phyloP scores from a whole-genome alignment of 768 basidiomycete genomes.

The Leccinum disarticulatum region DNA sequence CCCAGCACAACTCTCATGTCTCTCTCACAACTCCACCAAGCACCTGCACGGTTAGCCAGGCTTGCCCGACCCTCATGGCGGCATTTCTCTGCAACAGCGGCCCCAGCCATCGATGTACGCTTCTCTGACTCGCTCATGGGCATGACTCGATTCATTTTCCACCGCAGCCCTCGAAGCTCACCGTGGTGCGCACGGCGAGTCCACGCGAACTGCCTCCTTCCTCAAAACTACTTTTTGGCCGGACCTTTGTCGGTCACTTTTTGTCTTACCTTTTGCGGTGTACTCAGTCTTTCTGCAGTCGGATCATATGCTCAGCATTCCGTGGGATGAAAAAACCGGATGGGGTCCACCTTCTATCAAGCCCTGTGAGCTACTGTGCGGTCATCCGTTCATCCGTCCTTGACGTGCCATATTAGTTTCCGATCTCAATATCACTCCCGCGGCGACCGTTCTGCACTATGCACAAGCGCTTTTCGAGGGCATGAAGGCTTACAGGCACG shows the following conservation, averaged over 20 bases:
- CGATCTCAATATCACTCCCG: slow-evolving; percentile 25
- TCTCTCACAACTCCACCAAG: slow-evolving; percentile 9
- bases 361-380: slow-evolving; percentile 61
- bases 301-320: slow-evolving; percentile 84
- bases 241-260: slow-evolving; percentile 64
- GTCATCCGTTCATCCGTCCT: background rate
- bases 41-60: slow-evolving; percentile 13
- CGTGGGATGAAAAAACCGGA: slow-evolving; percentile 67
- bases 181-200: slow-evolving; percentile 45
- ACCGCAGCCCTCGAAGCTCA: slow-evolving; percentile 51
- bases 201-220: slow-evolving; percentile 66
- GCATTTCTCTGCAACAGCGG: slow-evolving; percentile 13
- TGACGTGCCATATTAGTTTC: slow-evolving; percentile 19
- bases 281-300: slow-evolving; percentile 44
- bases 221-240: slow-evolving; percentile 76
- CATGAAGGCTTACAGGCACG: slow-evolving; percentile 87
- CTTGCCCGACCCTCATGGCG: slow-evolving; percentile 13
- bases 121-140: background rate
- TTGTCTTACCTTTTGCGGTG: slow-evolving; percentile 7
- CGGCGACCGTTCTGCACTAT: slow-evolving; percentile 84
- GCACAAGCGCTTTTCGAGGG: slow-evolving; percentile 92
- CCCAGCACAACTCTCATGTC: slow-evolving; percentile 19
- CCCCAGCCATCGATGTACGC: slow-evolving; percentile 51
- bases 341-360: slow-evolving; percentile 84
- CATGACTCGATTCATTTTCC: background rate